Percentiles rank a stretch among this genome's conserved stretches.
phyloP scores from a whole-genome alignment of 805 yeast species.

The Wickerhamiella parazyma region DNA sequence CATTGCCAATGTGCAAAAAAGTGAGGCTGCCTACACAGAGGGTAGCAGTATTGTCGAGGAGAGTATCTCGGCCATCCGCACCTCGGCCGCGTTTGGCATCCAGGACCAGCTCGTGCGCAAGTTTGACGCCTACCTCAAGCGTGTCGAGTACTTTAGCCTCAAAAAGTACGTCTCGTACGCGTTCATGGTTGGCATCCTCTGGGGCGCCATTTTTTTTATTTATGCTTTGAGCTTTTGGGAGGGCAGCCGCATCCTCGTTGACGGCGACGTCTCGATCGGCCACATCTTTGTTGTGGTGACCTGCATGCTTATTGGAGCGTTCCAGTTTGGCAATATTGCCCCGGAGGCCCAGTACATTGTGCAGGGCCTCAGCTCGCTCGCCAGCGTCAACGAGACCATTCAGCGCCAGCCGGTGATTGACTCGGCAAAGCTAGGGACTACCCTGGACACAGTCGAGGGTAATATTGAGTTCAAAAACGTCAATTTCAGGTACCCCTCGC shows the following conservation, averaged over 20 bases:
- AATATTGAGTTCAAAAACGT: conserved; percentile 75
- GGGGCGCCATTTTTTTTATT: conserved; percentile 27
- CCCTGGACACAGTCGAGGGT: conserved; percentile 30
- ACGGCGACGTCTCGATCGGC: conserved; percentile 26
- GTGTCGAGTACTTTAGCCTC: conserved; percentile 20
- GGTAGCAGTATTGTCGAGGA: conserved; percentile 32
- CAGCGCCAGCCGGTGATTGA: conserved; percentile 31
- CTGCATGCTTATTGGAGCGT: conserved; percentile 32
- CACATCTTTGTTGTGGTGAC: conserved; percentile 27
- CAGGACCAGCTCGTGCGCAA: conserved; percentile 26
- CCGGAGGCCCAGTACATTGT: conserved; percentile 29
- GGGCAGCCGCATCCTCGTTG: conserved; percentile 29
- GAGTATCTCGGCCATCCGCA: conserved; percentile 28
- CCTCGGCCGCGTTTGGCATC: conserved; percentile 32
- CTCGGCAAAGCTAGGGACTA: conserved; percentile 22
- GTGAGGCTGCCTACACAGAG: conserved; percentile 19
- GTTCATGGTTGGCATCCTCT: conserved; percentile 27
- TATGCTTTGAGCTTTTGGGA: conserved; percentile 33
- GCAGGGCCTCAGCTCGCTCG: conserved; percentile 30
- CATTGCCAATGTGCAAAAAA: conserved; percentile 20
- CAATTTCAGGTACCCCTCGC: conserved; percentile 68
- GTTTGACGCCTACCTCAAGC: conserved; percentile 23
- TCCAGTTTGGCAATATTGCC: conserved; percentile 30
- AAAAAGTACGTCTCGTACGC: conserved; percentile 23
- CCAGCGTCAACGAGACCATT: conserved; percentile 31